Evolutionary conservation across 1,284 basidiomycete species (phyloP), one percentile per base, ranked within the genome.

Genomic region (Trichosporon sp.): DNA sequence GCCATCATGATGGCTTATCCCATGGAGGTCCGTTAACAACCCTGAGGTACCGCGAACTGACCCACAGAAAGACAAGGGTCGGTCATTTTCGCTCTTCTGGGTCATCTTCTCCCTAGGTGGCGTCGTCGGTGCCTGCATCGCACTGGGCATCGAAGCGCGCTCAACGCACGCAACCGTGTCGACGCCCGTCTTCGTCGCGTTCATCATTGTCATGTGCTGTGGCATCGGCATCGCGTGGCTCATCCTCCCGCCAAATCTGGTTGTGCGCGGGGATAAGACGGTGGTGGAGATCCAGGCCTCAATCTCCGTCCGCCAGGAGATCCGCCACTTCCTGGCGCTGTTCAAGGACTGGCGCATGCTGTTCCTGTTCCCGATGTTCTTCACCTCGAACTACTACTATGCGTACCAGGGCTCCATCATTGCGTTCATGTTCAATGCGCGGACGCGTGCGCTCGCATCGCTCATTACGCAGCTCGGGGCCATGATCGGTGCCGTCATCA

Each of bases 1-100:
- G 75, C 80, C 6, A 76, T 86, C 60, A 85, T 85, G 78, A 81
- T 86, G 65, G 76, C 83, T 13, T 85, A 85, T 73, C 82, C 84
- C 0, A 78, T 80, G 1, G 85, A 85, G 47, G 47, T 51, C 21
- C 23, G 70, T 51, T 51, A 5, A 15, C 1, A 4, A 5, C 18
- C 35, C 12, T 4, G 11, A 38, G 15, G 35, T n/a, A n/a, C 9
- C 35, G 9, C 35, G n/a, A 38, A 42, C 38, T 42, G 38, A 42
- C 38, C 38, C 15, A 8, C 47, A 51, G 23, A 73, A 75, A 64
- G 82, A 83, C 64, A 86, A 86, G 70, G 84, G 85, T 12, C 72
- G 80, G 29, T 71, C 80, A 25, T 84, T 85, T 74, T 80, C 82
- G 25, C 62, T 84, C 35, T 84, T 86, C 72, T 86, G 85, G 85